A percentile compares a stretch with the other conserved stretches of the same genome.
Evolutionary conservation across 352 stramenopile genomes (phyloP).

Genomic region (Pythium monospermum): DNA sequence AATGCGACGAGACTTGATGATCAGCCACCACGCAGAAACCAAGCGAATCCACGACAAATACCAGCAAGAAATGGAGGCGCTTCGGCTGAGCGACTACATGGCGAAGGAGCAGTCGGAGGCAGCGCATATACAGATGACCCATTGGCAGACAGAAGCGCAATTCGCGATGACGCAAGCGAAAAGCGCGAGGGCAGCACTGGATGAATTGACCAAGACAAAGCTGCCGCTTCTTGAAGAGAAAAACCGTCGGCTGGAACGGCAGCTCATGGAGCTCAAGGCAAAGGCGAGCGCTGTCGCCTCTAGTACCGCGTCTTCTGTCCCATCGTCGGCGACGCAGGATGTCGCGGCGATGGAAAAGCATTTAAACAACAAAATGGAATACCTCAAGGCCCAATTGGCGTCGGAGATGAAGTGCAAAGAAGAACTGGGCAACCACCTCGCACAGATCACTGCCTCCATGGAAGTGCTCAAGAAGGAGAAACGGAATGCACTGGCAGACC

Average conservation of each 20-base stretch:
- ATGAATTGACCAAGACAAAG: slow-evolving; percentile 48
- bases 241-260: slow-evolving; percentile 50
- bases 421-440: slow-evolving; percentile 63
- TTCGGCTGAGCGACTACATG: slow-evolving; percentile 55
- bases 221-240: slow-evolving; percentile 57
- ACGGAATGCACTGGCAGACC: slow-evolving; percentile 34
- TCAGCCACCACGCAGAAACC: slow-evolving; percentile 44
- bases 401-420: slow-evolving; percentile 87
- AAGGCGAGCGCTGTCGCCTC: slow-evolving; percentile 2
- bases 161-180: slow-evolving; percentile 47
- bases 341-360: slow-evolving; percentile 62
- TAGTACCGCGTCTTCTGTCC: not conserved
- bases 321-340: slow-evolving; percentile 15
- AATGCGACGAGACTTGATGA: slow-evolving; percentile 28
- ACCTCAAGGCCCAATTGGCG: slow-evolving; percentile 74
- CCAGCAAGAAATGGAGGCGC: slow-evolving; percentile 56
- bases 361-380: slow-evolving; percentile 75
- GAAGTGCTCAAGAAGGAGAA: slow-evolving; percentile 69
- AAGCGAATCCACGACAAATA: slow-evolving; percentile 64
- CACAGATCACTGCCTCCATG: slow-evolving; percentile 54
- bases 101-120: slow-evolving; percentile 52
- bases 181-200: slow-evolving; percentile 36
- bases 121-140: slow-evolving; percentile 38
- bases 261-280: slow-evolving; percentile 38
- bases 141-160: slow-evolving; percentile 49